A percentile compares a stretch with the other conserved stretches of the same genome.
These are phyloP conservation scores for Leccinum disarticulatum DNA, from an alignment of 768 basidiomycete species.

Conservation along the genomic window DNA sequence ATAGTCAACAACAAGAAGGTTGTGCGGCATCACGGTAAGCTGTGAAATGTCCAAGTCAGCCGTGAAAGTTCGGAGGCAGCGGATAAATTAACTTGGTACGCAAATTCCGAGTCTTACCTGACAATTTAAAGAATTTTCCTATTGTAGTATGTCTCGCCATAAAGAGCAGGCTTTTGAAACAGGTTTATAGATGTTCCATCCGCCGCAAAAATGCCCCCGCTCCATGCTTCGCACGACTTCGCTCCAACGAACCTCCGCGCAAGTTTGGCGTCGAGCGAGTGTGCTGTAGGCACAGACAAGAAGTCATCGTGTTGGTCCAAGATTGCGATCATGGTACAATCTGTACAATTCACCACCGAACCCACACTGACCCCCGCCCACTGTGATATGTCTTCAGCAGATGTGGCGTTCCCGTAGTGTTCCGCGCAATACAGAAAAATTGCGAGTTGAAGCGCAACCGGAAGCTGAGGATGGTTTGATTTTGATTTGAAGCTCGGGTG, in stretches of 20 bases:
- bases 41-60: neutral
- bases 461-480: neutral
- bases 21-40: neutral
- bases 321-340: neutral
- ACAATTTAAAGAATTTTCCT: neutral
- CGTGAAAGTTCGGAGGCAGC: neutral
- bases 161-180: neutral
- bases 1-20: neutral
- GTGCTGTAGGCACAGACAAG: neutral
- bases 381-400: neutral
- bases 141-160: neutral
- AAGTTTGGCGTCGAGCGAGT: neutral
- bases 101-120: neutral
- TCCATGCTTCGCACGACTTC: neutral
- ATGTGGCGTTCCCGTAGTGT: neutral
- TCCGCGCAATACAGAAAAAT: neutral
- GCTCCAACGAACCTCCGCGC: neutral
- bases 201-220: neutral
- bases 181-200: neutral
- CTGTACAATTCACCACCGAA: neutral
- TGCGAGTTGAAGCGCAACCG: neutral
- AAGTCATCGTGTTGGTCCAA: neutral
- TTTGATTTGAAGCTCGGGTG: neutral
- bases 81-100: neutral
- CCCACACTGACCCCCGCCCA: neutral